Base-by-base conservation (phyloP, 2,329 filamentous ascomycete genomes). In the Xylaria sp. region DNA sequence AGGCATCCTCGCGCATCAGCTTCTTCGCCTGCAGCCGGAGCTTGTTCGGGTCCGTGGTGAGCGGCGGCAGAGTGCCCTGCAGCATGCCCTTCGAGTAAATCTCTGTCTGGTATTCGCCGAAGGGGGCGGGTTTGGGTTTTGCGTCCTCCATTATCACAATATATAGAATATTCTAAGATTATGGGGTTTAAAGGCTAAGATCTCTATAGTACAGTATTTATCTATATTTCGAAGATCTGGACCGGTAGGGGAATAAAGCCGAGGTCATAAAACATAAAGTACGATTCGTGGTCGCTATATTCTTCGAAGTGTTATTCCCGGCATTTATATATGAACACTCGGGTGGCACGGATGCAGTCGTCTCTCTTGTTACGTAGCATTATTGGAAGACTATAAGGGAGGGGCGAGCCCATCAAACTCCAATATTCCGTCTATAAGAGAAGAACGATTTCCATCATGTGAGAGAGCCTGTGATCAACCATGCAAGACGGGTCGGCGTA, bases 31-130 rank as follows among this genome's bases (percentile, higher is more conserved):
- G 84, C 32, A 82, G 81, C 73, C 90, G 85, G 3, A 90, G 81
- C 62, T 82, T 81, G 70, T 85, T 87, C 6, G 87, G 85, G 63
- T 90, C 85, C 1, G 88, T 90, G 0, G 88, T 90, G 53, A 89
- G 83, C 35, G 80, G 78, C 13, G 88, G 87, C 18, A 81, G 76
- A 53, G 81, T 75, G 61, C 83, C 81, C 51, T 81, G 77, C 16
- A 88, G 75, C 73, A 88, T 81, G 63, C 87, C 86, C 69, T 83
- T 82, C 66, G 79, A 79, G 71, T 89, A 88, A 63, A 90, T 82
- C 44, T 84, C 79, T 27, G 74, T 78, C 68, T 85, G 80, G 65
- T 84, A 84, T n/a, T 78, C 77, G 42, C 81, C 81, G 72, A 84
- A 86, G 18, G 74, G 61, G n/a, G 72, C 68, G 35, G 70, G 69